Evolutionary conservation across 139 green algal species (phyloP), one percentile per base, ranked within the genome.

Genomic region (Chlamydomonas incerta): DNA sequence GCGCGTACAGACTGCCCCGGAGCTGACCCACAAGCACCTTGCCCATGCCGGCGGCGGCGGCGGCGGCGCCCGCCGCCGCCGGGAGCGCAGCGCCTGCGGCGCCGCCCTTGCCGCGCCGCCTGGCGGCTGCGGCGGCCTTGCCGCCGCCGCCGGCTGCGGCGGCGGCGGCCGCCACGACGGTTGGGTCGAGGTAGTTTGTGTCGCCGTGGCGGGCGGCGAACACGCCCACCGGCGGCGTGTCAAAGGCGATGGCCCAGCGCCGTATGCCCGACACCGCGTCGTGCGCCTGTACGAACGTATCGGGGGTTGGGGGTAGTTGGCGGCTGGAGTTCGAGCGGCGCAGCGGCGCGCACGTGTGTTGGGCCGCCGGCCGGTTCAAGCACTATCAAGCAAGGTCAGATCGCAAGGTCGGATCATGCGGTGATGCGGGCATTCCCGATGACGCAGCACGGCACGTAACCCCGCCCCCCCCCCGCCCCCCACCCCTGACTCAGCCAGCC

Each of bases 161-260:
- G 34, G 34, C 34, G 6, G 34, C 21, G 6, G 13, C 23, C 34
- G 68, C 21, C 68, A 15, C 33, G 47, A 70, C 31, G 8, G 8
- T 35, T 46, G 68, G 72, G 28, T 88, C 72, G 23, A 95, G 74
- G 71, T 91, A 87, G 76, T 93, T 87, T 1, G 68, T 35, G 66
- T 73, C 87, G 47, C 72, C 74, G 67, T 41, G 47, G 15, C 23
- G 28, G 13, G 74, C 41, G 13, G 52, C 72, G 63, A 94, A 96
- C 0, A 91, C 96, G 3, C 88, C 89, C 0, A 97, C 83, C 9
- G 96, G 94, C 14, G 93, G 92, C 1, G 92, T 84, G 13, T 91
- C 81, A 74, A 98, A 96, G 34, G 50, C 50, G 21, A 93, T 72
- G 17, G 75, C 74, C 96, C 96, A 98, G 33, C 88, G 87, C 50